Base-by-base conservation (phyloP, 2,329 filamentous ascomycete species). In the Ceratocystis albifundus region DNA sequence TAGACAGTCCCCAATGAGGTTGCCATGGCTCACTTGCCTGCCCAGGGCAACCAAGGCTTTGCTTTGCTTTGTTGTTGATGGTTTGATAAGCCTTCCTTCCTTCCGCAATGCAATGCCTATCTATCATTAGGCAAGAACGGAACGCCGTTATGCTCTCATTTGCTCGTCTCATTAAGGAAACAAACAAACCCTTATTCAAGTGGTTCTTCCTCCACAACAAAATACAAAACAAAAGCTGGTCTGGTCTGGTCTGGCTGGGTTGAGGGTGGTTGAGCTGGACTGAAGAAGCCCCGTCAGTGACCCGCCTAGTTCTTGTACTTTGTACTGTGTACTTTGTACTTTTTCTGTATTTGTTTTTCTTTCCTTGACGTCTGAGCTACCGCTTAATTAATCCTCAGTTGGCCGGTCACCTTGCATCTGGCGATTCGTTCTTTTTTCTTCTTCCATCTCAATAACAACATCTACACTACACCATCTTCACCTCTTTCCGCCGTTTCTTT, bases 131-230 rank as follows among this genome's bases (percentile, higher is more conserved):
- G 36, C 36, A 41, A 41, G 36, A 41, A 15, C 36, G 3, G 36
- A 41, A 15, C 36, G 3, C 10, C 36, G 36, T 41, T 41, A 10
- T 41, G 36, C 1, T 41, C 36, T 41, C 36, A 15, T 41, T 41
- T 41, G 36, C 36, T 41, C 36, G 4, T 4, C 36, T 1, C 36
- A 15, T 41, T 41, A 12, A 41, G 12, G 10, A 15, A 63, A 66
- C 61, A 15, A 63, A 66, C 61, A 66, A 66, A 66, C 65, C 65
- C 59, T 66, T 66, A 63, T 63, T 48, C 12, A 20, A 32, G 7
- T 20, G 4, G 30, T 53, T 32, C 55, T 45, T 63, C 57, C 30
- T 50, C 15, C 44, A 12, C 46, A 28, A 36, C 59, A 62, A 63
- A 62, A 57, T 55, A 50, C 17, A 50, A 50, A 50, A 50, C n/a